Percentiles rank a stretch among this genome's conserved stretches.
phyloP scores from a whole-genome alignment of 345 rosid species.

The rapeseed (Brassica napus) region Da-Ae NC_063448.1:47563001-47563500 shows the following conservation, averaged over 20 bases:
- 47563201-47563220: too few relatives aligned
- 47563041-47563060: constrained; percentile 49
- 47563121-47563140: constrained; percentile 91
- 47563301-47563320: constrained; percentile 76
- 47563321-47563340: constrained; percentile 63
- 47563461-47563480: constrained; percentile 49
- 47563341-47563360: constrained; percentile 51
- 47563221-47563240: too few relatives aligned
- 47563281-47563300: constrained; percentile 52
- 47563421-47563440: constrained; percentile 70
- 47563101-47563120: background rate
- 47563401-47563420: constrained; percentile 44
- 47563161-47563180: constrained; percentile 96
- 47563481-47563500: constrained; percentile 59
- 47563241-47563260: too few relatives aligned
- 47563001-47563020: constrained; percentile 57
- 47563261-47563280: too few relatives aligned
- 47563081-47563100: background rate
- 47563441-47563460: constrained; percentile 52
- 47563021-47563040: constrained; percentile 91
- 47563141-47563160: constrained; percentile 88
- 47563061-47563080: background rate
- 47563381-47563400: constrained; percentile 50
- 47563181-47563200: constrained; percentile 49
- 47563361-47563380: background rate